Percentiles rank a stretch among this genome's conserved stretches.
Evolutionary conservation across 2,329 filamentous ascomycete genomes (phyloP).

Genomic region (Trichoderma atrobrunneum): DNA sequence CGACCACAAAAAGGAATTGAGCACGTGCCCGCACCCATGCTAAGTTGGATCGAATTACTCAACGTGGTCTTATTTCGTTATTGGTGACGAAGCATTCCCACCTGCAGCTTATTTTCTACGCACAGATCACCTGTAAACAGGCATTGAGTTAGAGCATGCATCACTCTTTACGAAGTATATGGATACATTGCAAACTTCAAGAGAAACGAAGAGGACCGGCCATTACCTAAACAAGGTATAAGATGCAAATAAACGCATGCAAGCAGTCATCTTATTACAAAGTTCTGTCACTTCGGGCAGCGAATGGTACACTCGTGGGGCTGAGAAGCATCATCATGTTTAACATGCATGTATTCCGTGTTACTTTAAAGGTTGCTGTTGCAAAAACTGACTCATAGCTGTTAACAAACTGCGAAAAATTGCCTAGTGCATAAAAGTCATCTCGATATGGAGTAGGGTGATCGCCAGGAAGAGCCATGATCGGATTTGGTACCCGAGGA

Average conservation of each 20-base stretch:
- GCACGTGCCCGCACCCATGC: background rate
- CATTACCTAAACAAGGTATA: background rate
- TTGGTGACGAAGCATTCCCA: background rate
- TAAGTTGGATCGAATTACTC: background rate
- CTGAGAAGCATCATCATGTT: background rate
- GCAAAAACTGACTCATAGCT: too few relatives aligned
- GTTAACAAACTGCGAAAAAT: too few relatives aligned
- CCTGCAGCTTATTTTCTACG: background rate
- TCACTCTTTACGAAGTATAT: background rate
- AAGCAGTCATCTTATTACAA: background rate
- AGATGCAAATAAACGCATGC: background rate
- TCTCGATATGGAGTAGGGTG: background rate
- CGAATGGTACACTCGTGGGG: background rate
- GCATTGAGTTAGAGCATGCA: background rate
- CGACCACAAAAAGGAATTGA: background rate
- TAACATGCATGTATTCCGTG: too few relatives aligned
- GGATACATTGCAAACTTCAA: background rate
- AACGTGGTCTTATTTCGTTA: background rate
- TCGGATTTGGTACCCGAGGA: background rate
- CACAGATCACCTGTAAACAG: background rate
- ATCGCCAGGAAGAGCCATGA: background rate
- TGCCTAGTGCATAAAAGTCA: background rate
- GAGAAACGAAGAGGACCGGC: background rate
- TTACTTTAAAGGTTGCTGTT: too few relatives aligned
- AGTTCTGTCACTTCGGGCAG: background rate